Evolutionary conservation across 2,329 filamentous ascomycete genomes (phyloP).

Genomic region (Thelonectria discophora): DNA sequence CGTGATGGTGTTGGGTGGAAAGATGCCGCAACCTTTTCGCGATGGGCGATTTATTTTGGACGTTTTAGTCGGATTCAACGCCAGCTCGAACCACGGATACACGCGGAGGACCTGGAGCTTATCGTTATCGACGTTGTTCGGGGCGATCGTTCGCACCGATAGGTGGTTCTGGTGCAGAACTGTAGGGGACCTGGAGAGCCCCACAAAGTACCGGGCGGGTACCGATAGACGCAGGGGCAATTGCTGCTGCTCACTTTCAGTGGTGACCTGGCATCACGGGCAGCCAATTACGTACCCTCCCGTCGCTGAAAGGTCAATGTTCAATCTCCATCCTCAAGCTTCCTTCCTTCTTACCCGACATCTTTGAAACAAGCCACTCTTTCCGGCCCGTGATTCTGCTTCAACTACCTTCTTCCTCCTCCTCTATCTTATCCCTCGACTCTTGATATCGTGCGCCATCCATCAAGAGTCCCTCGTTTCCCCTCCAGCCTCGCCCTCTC

Average conservation of each 20-base stretch:
- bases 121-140: slow-evolving; percentile 17
- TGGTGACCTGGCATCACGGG: slow-evolving; percentile 42
- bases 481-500: neutral
- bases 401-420: neutral
- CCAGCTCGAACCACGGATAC: neutral
- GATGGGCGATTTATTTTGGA: neutral
- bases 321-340: slow-evolving; percentile 16
- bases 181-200: neutral
- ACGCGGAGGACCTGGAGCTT: neutral
- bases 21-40: neutral
- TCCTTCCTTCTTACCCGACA: slow-evolving; percentile 17
- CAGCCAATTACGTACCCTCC: slow-evolving; percentile 41
- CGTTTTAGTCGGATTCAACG: neutral
- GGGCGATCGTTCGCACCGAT: slow-evolving; percentile 6
- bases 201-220: slow-evolving; percentile 5
- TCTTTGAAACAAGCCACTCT: slow-evolving; percentile 18
- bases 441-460: slow-evolving; percentile 1
- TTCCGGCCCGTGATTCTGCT: neutral
- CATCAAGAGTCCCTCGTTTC: neutral
- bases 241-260: slow-evolving; percentile 8
- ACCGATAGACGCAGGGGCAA: slow-evolving; percentile 16
- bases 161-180: neutral
- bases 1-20: neutral
- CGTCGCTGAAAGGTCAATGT: slow-evolving; percentile 3
- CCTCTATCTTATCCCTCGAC: neutral